These are phyloP conservation scores for Penicillium polonicum DNA, from an alignment of 2,329 filamentous ascomycete genomes.

Conservation along the genomic window DNA sequence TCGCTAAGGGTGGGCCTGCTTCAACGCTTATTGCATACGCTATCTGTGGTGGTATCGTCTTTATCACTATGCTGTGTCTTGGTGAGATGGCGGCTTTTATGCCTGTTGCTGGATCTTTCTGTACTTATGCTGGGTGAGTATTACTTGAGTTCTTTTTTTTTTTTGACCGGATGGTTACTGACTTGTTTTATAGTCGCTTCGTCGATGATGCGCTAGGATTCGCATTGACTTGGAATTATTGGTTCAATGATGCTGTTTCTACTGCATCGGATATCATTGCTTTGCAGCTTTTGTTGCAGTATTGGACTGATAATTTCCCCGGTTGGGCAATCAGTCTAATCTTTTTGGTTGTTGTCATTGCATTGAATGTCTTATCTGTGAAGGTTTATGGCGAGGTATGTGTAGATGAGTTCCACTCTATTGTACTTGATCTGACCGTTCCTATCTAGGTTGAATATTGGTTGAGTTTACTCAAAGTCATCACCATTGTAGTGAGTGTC, in stretches of 20 bases:
- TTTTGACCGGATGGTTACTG: neutral
- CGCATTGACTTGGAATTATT: conserved; percentile 51
- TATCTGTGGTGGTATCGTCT: conserved; percentile 58
- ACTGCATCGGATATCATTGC: conserved; percentile 62
- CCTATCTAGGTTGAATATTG: conserved; percentile 40
- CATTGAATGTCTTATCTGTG: conserved; percentile 54
- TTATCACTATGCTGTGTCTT: conserved; percentile 58
- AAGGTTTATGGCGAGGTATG: conserved; percentile 54
- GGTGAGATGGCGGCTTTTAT: conserved; percentile 62
- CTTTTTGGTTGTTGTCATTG: conserved; percentile 58
- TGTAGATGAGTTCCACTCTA: neutral
- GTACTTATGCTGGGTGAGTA: conserved; percentile 54
- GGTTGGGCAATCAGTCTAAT: conserved; percentile 64
- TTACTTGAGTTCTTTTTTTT: neutral
- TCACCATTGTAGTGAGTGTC: conserved; percentile 41
- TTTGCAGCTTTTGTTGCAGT: conserved; percentile 58
- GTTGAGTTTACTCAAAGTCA: conserved; percentile 44
- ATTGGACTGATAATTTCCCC: conserved; percentile 63
- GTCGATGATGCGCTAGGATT: conserved; percentile 48
- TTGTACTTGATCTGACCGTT: neutral
- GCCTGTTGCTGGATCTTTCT: conserved; percentile 56
- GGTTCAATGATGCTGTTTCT: conserved; percentile 65
- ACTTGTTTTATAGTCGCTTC: conserved; percentile 35
- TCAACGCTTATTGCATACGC: conserved; percentile 59
- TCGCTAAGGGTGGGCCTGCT: conserved; percentile 60